phyloP scores from a whole-genome alignment of 2,329 filamentous ascomycete genomes.

The Colletotrichum sp. region DNA sequence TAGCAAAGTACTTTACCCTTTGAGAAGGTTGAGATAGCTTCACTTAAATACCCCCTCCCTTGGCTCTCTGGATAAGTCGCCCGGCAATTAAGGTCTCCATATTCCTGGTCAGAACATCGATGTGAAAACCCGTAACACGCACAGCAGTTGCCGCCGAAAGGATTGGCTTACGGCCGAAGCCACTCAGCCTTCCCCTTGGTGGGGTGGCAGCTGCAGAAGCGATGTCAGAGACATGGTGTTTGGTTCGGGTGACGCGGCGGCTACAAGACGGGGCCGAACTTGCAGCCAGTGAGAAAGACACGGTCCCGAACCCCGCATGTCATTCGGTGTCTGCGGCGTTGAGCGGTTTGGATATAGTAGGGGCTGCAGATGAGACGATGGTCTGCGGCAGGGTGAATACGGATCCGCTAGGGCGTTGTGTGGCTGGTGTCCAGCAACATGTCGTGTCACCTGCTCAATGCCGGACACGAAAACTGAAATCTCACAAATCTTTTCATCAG shows the following conservation, averaged over 20 bases:
- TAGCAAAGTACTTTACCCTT: background rate
- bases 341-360: constrained; percentile 70
- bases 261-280: background rate
- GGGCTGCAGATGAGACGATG: constrained; percentile 70
- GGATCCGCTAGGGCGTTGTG: background rate
- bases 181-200: background rate
- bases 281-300: background rate
- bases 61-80: fast-evolving
- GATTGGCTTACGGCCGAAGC: background rate
- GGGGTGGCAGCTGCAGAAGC: background rate
- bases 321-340: constrained; percentile 51
- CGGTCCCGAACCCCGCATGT: background rate
- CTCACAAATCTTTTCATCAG: fast-evolving
- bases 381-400: constrained; percentile 36
- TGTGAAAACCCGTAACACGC: fast-evolving
- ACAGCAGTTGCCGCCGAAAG: background rate
- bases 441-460: background rate
- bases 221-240: background rate
- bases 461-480: background rate
- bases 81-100: background rate
- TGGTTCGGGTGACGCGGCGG: background rate
- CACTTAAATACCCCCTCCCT: fast-evolving
- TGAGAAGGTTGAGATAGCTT: background rate
- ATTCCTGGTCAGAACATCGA: background rate
- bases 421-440: background rate